Evolutionary conservation across 305 asterid species (phyloP), one percentile per base, ranked within the genome.

Genomic region (Ajuga reptans): DNA sequence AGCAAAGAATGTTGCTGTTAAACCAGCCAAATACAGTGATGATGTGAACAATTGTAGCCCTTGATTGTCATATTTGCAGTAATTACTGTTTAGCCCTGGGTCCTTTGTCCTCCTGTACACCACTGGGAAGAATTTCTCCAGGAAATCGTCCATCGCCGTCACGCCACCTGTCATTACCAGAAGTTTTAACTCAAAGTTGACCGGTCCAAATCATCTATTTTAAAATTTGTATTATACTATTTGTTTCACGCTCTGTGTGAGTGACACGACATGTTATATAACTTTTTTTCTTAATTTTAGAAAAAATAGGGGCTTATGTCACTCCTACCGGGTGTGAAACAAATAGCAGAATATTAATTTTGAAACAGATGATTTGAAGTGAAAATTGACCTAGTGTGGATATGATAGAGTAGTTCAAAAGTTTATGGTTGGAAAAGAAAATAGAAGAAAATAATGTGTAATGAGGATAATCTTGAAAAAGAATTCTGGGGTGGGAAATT

Each of bases 1-100:
- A 29, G 98, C 98, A 29, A 90, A 90, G 83, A 92, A 92, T 0
- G 97, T 92, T 0, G 96, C 81, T 1, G 90, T 88, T 59, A 90
- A 63, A 11, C 97, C 97, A 1, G 98, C 98, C 50, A 92, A 36
- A 72, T 92, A 92, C 0, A 92, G 78, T 0, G 98, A 92, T 2
- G 98, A 92, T 34, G 97, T 92, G 85, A 92, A 92, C 14, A 92
- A 55, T 9, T 90, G 97, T 0, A 92, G 72, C 8, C 98, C 98
- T 75, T 92, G 88, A 57, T 92, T 92, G 49, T 92, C 98, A 55
- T 92, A 92, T 77, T 84, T 86, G 86, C 98, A 92, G 81, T 92
- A 92, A 49, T 92, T 88, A 66, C 98, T 92, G 70, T 87, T 55
- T 15, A 79, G 1, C 0, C 29, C 49, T 1, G 18, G 17, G 3